phyloP scores from a whole-genome alignment of 2,329 filamentous ascomycete genomes.

The Gyromitra esculenta region DNA sequence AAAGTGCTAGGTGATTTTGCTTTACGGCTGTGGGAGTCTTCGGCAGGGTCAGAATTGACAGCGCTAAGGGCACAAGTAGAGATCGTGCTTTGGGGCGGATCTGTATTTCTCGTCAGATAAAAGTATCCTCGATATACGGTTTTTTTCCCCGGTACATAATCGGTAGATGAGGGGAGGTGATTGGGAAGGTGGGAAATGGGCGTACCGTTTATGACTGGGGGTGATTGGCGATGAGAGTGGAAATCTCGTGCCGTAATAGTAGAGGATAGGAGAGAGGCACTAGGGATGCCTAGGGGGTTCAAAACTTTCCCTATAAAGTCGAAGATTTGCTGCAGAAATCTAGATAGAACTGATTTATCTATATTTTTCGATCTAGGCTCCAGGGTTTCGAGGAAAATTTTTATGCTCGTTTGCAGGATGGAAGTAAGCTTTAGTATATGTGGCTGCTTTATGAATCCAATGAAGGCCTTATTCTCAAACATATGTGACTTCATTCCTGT shows the following conservation, averaged over 20 bases:
- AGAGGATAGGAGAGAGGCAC: neutral
- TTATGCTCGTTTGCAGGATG: neutral
- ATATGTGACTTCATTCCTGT: neutral
- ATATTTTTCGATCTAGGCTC: neutral
- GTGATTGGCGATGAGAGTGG: neutral
- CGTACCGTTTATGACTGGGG: neutral
- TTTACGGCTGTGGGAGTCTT: too few relatives aligned
- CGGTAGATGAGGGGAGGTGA: neutral
- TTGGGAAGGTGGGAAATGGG: neutral
- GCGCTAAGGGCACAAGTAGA: too few relatives aligned
- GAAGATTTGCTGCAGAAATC: constrained; percentile 9
- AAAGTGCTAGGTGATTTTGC: too few relatives aligned
- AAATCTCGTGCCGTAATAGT: neutral
- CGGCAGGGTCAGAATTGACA: too few relatives aligned
- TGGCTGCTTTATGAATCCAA: neutral
- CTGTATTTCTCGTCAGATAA: neutral
- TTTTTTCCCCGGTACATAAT: neutral
- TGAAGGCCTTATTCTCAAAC: neutral
- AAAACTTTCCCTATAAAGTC: neutral
- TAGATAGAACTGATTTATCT: neutral
- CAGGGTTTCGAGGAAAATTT: neutral
- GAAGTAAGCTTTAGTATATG: neutral
- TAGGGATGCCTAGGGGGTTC: neutral
- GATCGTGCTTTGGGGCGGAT: too few relatives aligned
- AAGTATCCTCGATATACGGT: neutral